These are phyloP conservation scores for Trichoderma harzianum DNA, from an alignment of 2,329 filamentous ascomycete species.

Conservation along the genomic window DNA sequence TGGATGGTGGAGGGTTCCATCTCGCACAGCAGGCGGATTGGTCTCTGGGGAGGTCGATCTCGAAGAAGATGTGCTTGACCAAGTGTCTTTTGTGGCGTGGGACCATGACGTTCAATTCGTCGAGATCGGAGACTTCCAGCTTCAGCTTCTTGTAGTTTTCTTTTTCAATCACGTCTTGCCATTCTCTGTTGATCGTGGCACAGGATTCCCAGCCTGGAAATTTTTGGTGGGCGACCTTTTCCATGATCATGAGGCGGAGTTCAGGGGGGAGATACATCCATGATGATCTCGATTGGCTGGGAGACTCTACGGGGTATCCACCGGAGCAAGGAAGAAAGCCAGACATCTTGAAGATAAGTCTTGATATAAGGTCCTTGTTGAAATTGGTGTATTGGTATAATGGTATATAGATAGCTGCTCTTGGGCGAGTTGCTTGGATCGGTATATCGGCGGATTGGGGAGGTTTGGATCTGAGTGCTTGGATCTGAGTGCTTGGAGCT, in stretches of 20 bases:
- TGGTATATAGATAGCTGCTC: neutral
- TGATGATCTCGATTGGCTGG: neutral
- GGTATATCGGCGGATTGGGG: neutral
- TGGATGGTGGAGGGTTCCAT: neutral
- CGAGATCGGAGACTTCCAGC: conserved; percentile 26
- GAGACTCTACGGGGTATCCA: neutral
- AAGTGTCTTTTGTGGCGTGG: conserved; percentile 21
- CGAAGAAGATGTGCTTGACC: conserved; percentile 30
- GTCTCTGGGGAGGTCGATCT: conserved; percentile 30
- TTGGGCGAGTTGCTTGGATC: neutral
- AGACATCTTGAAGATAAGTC: neutral
- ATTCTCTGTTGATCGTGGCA: conserved; percentile 36
- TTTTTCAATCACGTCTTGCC: conserved; percentile 31
- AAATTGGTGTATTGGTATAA: neutral
- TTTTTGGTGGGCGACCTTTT: conserved; percentile 27
- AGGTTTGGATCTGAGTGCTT: neutral
- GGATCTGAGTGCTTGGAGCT: neutral
- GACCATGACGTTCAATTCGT: conserved; percentile 23
- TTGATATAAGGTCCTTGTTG: neutral
- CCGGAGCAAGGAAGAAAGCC: neutral
- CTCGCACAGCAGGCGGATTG: conserved; percentile 21
- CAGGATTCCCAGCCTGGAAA: conserved; percentile 31
- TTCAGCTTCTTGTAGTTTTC: conserved; percentile 29
- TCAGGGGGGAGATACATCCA: conserved; percentile 28
- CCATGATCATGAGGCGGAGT: conserved; percentile 33